Conservation (phyloP, 2,329 filamentous ascomycete species). For the Neonectria ditissima region DNA sequence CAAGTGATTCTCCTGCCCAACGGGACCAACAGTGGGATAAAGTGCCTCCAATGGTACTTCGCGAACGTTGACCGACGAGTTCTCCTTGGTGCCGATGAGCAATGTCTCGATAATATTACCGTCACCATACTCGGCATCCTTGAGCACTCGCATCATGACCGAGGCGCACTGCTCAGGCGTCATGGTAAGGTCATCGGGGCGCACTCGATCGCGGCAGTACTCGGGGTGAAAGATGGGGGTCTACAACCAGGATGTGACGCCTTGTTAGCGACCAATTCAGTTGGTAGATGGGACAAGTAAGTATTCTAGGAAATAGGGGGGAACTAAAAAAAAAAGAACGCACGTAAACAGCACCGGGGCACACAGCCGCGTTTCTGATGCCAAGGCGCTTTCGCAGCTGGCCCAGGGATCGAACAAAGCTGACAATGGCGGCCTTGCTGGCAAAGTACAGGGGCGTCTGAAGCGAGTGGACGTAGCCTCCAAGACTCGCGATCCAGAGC, state of each 20-base stretch:
- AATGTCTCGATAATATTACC: background rate
- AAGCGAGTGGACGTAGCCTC: background rate
- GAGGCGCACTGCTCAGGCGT: constrained; percentile 1
- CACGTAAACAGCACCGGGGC: background rate
- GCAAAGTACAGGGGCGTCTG: background rate
- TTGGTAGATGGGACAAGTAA: background rate
- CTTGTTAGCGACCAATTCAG: background rate
- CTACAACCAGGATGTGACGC: background rate
- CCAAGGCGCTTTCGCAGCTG: background rate
- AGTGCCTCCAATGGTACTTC: constrained; percentile 5
- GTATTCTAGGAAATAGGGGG: background rate
- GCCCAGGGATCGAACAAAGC: background rate
- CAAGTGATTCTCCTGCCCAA: constrained; percentile 11
- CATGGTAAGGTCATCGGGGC: constrained; percentile 13
- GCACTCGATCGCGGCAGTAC: constrained; percentile 26
- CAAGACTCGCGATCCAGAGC: constrained; percentile 1
- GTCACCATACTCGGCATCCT: background rate
- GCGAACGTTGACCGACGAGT: background rate
- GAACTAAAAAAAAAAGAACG: too few relatives aligned
- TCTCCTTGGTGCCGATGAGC: background rate
- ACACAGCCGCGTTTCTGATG: background rate
- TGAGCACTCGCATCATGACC: background rate
- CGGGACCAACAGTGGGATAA: constrained; percentile 19
- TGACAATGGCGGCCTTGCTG: background rate
- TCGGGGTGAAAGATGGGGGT: constrained; percentile 28